These are phyloP conservation scores for Diplodia sapinea DNA, from an alignment of 2,329 filamentous ascomycete genomes.

Conservation along the genomic window DNA sequence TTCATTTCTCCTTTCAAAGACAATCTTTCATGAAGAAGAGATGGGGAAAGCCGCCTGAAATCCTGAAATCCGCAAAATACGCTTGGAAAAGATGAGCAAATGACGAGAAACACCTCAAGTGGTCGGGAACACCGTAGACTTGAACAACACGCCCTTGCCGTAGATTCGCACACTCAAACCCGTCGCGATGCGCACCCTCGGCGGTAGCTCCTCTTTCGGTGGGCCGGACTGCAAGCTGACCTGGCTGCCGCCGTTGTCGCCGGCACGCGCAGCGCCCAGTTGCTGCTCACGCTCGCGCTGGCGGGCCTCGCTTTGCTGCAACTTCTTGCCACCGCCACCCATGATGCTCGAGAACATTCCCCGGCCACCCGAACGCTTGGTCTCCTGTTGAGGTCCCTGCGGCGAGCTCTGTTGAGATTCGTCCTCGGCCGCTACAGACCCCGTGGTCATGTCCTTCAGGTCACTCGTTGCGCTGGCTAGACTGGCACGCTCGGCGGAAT, in stretches of 20 bases:
- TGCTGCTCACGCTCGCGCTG: conserved; percentile 27
- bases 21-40: background rate
- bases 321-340: conserved; percentile 34
- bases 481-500: conserved; percentile 18
- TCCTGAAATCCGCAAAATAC: background rate
- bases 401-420: conserved; percentile 26
- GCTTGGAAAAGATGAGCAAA: background rate
- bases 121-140: conserved; percentile 52
- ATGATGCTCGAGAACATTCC: conserved; percentile 54
- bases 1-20: background rate
- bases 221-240: conserved; percentile 25
- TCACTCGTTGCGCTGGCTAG: conserved; percentile 14
- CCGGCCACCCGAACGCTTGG: conserved; percentile 33
- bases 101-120: background rate
- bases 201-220: conserved; percentile 49
- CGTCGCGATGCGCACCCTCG: conserved; percentile 55
- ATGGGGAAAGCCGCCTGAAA: background rate
- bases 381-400: conserved; percentile 33
- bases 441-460: background rate
- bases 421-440: background rate
- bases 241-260: conserved; percentile 29
- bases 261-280: background rate
- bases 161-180: conserved; percentile 56
- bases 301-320: conserved; percentile 4
- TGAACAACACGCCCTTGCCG: conserved; percentile 56